These are phyloP conservation scores for Peronospora belbahrii DNA, from an alignment of 352 stramenopile genomes.

Conservation along the genomic window DNA sequence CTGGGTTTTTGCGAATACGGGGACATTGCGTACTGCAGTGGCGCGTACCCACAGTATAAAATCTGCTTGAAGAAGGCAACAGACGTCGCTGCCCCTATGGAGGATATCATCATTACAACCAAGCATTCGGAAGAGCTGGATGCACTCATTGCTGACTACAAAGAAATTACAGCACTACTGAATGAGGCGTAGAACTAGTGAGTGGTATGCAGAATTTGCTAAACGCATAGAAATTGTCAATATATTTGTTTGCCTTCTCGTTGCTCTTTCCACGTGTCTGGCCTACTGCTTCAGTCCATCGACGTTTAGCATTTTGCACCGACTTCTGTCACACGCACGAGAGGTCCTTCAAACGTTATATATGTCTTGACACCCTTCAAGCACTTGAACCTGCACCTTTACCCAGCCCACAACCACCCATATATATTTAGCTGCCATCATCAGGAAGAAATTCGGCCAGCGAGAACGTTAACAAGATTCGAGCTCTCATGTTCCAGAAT, in stretches of 20 bases:
- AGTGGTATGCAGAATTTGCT: background rate
- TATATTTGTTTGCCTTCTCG: conserved; percentile 11
- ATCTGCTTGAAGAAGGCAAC: conserved; percentile 46
- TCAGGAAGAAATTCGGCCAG: conserved; percentile 44
- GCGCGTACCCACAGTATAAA: conserved; percentile 59
- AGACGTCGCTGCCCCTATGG: conserved; percentile 25
- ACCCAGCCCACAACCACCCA: background rate
- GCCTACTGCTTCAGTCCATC: background rate
- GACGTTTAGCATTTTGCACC: background rate
- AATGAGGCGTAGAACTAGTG: conserved; percentile 33
- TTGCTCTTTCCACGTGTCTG: background rate
- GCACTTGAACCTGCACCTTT: background rate
- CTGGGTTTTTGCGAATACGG: conserved; percentile 63
- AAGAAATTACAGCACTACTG: conserved; percentile 63
- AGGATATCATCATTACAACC: conserved; percentile 59
- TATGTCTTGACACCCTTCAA: conserved; percentile 19
- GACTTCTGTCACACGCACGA: background rate
- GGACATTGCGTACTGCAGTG: conserved; percentile 50
- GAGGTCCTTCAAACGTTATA: conserved; percentile 1
- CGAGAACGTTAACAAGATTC: conserved; percentile 73
- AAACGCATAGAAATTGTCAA: conserved; percentile 26
- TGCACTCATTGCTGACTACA: conserved; percentile 60
- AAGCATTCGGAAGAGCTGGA: conserved; percentile 64
- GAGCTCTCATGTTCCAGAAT: conserved; percentile 62
- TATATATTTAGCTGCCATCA: background rate